phyloP scores from a whole-genome alignment of 305 asterid species.

The Fraxinus sp. region DNA sequence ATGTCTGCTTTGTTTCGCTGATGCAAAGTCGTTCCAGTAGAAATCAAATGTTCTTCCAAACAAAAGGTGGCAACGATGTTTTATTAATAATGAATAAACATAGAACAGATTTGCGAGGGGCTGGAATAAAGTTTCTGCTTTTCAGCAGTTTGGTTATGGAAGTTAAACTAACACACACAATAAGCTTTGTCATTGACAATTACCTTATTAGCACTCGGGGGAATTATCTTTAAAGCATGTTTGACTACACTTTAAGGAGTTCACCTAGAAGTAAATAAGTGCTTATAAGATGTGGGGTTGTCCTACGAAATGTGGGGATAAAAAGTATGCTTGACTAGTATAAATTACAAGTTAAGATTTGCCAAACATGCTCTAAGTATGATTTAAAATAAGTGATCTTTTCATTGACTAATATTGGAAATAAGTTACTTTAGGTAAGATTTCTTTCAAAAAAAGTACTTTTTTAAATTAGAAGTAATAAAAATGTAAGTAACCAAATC shows the following conservation, averaged over 20 bases:
- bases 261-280: neutral
- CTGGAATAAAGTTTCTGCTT: neutral
- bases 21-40: neutral
- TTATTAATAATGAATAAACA: neutral
- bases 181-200: neutral
- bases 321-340: neutral
- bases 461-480: neutral
- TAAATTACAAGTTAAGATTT: no score
- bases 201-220: neutral
- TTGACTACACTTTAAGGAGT: neutral
- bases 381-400: neutral
- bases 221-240: neutral
- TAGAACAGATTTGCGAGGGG: neutral
- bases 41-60: neutral
- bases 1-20: neutral
- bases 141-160: neutral
- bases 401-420: neutral
- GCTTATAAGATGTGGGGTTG: neutral
- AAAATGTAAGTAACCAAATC: no score
- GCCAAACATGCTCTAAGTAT: neutral
- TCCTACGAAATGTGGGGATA: neutral
- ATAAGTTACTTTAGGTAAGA: neutral
- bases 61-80: neutral
- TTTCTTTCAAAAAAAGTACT: neutral
- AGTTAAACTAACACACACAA: neutral